Conservation (phyloP, 306 rosid genomes). For the Sindora glabra region DNA sequence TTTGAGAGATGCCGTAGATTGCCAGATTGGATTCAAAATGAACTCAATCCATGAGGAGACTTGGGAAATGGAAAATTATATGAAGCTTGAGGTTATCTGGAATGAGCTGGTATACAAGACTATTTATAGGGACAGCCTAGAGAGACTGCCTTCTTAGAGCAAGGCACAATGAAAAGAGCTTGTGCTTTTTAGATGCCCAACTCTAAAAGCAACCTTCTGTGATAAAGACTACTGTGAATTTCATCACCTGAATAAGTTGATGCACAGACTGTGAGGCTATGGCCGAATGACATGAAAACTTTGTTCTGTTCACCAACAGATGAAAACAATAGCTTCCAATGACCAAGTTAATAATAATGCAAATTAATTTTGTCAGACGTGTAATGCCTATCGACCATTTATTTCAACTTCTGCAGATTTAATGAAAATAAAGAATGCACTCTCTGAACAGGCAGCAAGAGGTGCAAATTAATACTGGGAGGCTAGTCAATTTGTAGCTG, state of each 20-base stretch:
- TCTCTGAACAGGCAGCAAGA: no score
- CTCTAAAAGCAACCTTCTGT: constrained; percentile 27
- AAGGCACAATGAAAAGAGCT: constrained; percentile 41
- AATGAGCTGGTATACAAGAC: constrained; percentile 41
- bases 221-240: no score
- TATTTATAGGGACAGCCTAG: constrained; percentile 71
- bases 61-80: constrained; percentile 21
- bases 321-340: constrained; percentile 13
- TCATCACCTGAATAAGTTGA: constrained; percentile 44
- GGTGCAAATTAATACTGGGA: constrained; percentile 20
- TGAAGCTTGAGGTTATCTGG: constrained; percentile 42
- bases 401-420: no score
- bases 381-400: constrained; percentile 33
- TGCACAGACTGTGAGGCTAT: constrained; percentile 9
- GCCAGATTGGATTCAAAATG: constrained; percentile 43
- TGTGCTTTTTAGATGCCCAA: constrained; percentile 63
- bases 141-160: constrained; percentile 25
- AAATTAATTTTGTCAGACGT: constrained; percentile 16
- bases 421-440: no score
- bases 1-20: constrained; percentile 16
- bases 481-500: constrained; percentile 52
- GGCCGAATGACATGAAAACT: constrained; percentile 21
- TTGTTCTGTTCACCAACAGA: constrained; percentile 14
- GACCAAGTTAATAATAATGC: constrained; percentile 15
- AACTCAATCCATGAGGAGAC: constrained; percentile 48